phyloP scores from a whole-genome alignment of 331 rosid genomes.

The Rosa hybrid region DNA sequence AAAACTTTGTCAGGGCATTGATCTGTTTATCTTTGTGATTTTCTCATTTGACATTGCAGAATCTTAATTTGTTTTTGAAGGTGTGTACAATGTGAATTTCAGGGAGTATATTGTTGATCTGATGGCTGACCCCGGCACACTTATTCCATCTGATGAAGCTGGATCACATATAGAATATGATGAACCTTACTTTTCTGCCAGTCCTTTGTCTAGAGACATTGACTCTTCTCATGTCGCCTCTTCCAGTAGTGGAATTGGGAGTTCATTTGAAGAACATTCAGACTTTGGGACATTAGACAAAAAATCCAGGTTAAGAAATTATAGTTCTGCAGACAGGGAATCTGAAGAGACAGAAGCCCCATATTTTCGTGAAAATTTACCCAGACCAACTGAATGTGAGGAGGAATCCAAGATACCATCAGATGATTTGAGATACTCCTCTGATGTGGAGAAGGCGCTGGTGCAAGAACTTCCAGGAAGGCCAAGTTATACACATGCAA shows the following conservation, averaged over 20 bases:
- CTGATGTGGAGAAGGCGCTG: conserved; percentile 44
- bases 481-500: conserved; percentile 62
- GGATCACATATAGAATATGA: conserved; percentile 65
- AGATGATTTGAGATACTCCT: conserved; percentile 37
- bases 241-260: conserved; percentile 79
- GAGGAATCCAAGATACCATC: conserved; percentile 40
- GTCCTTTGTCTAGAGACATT: conserved; percentile 75
- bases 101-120: conserved; percentile 98
- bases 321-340: conserved; percentile 46
- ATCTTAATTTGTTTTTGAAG: conserved; percentile 29
- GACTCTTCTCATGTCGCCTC: conserved; percentile 76
- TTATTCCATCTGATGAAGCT: conserved; percentile 83
- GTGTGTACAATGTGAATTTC: conserved; percentile 50
- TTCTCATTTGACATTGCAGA: conserved; percentile 31
- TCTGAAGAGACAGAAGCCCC: conserved; percentile 39
- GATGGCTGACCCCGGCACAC: conserved; percentile 98
- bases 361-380: conserved; percentile 17
- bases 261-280: conserved; percentile 71
- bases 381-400: conserved; percentile 32
- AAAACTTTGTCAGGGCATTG: conserved; percentile 20
- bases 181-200: conserved; percentile 54
- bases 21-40: conserved; percentile 14
- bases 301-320: conserved; percentile 49
- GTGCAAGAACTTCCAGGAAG: conserved; percentile 47
- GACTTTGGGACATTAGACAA: conserved; percentile 50